These are phyloP conservation scores for Leccinum longicurvipes DNA, from an alignment of 768 basidiomycete species.

Conservation along the genomic window DNA sequence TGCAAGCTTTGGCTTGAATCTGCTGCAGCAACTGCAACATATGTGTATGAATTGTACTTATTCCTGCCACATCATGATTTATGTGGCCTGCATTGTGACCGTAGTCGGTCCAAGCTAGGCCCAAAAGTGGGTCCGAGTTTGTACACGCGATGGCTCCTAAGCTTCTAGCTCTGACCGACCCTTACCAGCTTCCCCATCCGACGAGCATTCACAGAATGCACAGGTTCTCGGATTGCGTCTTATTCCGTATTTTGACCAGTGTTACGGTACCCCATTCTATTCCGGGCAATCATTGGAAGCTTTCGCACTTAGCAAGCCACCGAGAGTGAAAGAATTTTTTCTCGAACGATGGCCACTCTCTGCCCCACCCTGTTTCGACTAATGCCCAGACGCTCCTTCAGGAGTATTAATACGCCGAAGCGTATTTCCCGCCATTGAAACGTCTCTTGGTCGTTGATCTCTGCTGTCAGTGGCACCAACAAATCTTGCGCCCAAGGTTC, in stretches of 20 bases:
- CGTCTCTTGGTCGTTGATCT: background rate
- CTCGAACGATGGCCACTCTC: constrained; percentile 8
- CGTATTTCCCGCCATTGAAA: background rate
- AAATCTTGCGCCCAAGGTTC: background rate
- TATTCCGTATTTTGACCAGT: background rate
- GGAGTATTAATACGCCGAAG: constrained; percentile 9
- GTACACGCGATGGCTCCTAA: constrained; percentile 5
- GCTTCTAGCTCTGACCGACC: background rate
- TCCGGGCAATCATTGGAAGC: background rate
- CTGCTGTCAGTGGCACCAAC: background rate
- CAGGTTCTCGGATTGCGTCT: background rate
- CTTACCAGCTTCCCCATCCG: background rate
- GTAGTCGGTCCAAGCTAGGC: background rate
- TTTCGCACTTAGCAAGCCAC: background rate
- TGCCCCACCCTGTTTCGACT: constrained; percentile 16
- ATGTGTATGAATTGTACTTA: no score
- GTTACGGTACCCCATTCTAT: constrained; percentile 1
- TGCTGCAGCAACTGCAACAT: no score
- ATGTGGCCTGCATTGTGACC: background rate
- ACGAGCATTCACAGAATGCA: background rate
- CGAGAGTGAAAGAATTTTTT: constrained; percentile 29
- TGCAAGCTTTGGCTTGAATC: background rate
- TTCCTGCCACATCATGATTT: no score
- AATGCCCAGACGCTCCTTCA: background rate
- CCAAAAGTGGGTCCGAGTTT: background rate